Evolutionary conservation across 345 rosid genomes (phyloP), one percentile per base, ranked within the genome.

Genomic region (Turnera subulata): DNA sequence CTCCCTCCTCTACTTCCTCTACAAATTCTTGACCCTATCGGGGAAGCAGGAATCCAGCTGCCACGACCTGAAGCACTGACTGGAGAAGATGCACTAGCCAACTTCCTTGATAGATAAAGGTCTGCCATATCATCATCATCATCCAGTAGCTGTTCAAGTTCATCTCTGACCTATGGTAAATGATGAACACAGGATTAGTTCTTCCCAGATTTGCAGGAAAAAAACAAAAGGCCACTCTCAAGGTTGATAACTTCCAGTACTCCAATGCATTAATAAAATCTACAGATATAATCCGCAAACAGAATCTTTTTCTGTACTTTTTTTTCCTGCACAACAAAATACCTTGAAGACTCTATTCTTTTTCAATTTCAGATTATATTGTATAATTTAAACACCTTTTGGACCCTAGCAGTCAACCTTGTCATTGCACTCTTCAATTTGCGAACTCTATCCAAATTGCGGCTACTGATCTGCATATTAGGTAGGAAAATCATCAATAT

Each of bases 41-140:
- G 99, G 46, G 99, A 87, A 44, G 88, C 81, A 70, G 79, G 64
- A 80, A 62, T 77, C 95, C 92, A 93, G 67, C 81, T 82, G 55
- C 79, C 80, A 37, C 68, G 88, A 68, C 87, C 91, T 37, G 85
- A 80, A 44, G 74, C 87, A 76, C 92, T 89, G 46, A 53, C 51
- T 46, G 95, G 95, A 23, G 97, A 81, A 55, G 80, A 74, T 53
- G 84, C 68, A 47, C 84, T 75, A 29, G 77, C 83, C 66, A 85
- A 66, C 73, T 93, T 93, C 71, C 97, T 87, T 33, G 99, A 87
- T 69, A 93, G 74, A 79, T 87, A 93, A 37, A 93, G 88, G 62
- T 93, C 96, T 46, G 96, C 95, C 99, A 93, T 93, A 65, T 93
- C 99, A 66, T 90, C 99, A 29, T 94, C 99, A 69, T 93, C 97